Evolutionary conservation across 331 rosid species (phyloP), one percentile per base, ranked within the genome.

Genomic region (Malus hybrid): DNA sequence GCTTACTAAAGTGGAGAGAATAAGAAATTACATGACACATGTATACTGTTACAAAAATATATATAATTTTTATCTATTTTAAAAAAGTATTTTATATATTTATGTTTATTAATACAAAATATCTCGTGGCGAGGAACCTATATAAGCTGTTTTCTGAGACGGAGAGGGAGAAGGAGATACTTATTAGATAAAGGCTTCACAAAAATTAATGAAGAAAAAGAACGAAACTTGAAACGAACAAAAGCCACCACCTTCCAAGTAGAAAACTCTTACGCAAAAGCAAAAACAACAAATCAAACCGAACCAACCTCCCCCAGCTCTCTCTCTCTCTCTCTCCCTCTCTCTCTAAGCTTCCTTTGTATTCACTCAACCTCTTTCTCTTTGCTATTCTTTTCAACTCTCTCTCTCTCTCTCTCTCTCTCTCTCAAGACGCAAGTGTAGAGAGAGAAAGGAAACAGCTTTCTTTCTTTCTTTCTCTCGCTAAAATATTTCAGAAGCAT

Each of bases 281-380:
- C 34, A 61, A 19, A 61, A 19, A 61, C 33, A 61, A 24, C 24
- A 24, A 24, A 24, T 24, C 24, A 24, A 24, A 24, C 24, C 24
- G 24, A 24, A 24, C 24, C 24, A 24, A 24, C 24, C 24, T 57
- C 10, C 27, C n/a, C 18, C 61, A n/a, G 27, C 28, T 2, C 9
- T 5, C 13, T 14, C n/a, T 56, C n/a, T 52, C n/a, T n/a, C 57
- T 20, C 18, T 54, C 18, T 18, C 56, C 15, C 3, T 54, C 22
- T 57, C 27, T 57, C 63, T n/a, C 12, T 20, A 27, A 68, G 57
- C 24, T 28, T 27, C 61, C 74, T 52, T 46, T 54, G 4, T 28
- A 50, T 54, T 10, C 74, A 71, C 75, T 71, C 65, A 71, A 71
- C 75, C 75, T 50, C 74, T 50, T 55, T n/a, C 7, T 14, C 22